Conservation (phyloP, 106 monocot genomes). For the Alisma plantagoaquatica region DNA sequence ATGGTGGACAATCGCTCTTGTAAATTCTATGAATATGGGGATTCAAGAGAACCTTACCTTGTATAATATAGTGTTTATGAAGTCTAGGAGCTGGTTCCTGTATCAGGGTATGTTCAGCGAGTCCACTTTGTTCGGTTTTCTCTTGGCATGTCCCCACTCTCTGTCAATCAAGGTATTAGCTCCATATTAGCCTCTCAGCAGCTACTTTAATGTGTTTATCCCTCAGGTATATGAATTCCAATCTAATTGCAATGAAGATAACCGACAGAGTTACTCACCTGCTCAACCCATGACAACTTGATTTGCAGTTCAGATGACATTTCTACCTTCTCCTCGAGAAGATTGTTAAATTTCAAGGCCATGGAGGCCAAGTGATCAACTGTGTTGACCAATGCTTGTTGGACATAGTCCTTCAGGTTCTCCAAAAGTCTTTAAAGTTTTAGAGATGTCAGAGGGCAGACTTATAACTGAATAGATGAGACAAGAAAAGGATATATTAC, state of each 20-base stretch:
- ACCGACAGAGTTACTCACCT: constrained; percentile 27
- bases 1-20: background rate
- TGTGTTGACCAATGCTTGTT: constrained; percentile 82
- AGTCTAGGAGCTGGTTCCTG: constrained; percentile 57
- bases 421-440: constrained; percentile 64
- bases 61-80: constrained; percentile 79
- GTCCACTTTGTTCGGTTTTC: constrained; percentile 48
- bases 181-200: too few species aligned
- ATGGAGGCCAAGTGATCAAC: constrained; percentile 87
- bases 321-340: constrained; percentile 56
- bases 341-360: constrained; percentile 54
- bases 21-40: background rate
- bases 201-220: too few species aligned
- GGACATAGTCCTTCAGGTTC: constrained; percentile 80
- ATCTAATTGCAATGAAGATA: background rate
- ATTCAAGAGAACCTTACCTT: constrained; percentile 26
- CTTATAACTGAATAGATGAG: background rate
- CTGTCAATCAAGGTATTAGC: constrained; percentile 15
- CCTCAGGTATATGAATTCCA: background rate
- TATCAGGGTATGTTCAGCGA: constrained; percentile 57
- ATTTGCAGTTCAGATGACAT: constrained; percentile 26
- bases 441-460: background rate
- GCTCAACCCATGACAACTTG: constrained; percentile 61
- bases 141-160: constrained; percentile 58
- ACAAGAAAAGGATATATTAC: background rate